Conservation (phyloP, 495 filamentous ascomycete genomes). For the Lentithecium fluviatile region DNA sequence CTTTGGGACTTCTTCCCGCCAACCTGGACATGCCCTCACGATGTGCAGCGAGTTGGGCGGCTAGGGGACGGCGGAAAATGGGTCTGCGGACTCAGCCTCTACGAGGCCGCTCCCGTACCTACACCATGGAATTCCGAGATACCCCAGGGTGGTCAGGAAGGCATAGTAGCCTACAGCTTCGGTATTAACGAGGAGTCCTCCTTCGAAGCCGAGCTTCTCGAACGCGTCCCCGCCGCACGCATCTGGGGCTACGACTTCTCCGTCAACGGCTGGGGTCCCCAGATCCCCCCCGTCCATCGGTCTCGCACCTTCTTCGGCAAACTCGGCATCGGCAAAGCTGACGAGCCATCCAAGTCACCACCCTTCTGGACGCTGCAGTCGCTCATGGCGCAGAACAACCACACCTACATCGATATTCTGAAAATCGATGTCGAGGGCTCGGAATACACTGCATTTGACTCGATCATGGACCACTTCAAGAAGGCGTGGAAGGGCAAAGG, state of each 20-base stretch:
- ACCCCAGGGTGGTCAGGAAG: slow-evolving; percentile 7
- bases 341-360: slow-evolving; percentile 19
- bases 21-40: slow-evolving; percentile 37
- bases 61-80: slow-evolving; percentile 42
- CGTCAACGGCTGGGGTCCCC: slow-evolving; percentile 30
- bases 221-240: slow-evolving; percentile 35
- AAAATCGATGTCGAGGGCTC: slow-evolving; percentile 42
- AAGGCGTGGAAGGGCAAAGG: neutral
- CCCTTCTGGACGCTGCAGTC: slow-evolving; percentile 36
- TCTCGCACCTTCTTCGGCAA: slow-evolving; percentile 21
- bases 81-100: slow-evolving; percentile 40
- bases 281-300: slow-evolving; percentile 26
- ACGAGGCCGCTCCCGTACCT: slow-evolving; percentile 25
- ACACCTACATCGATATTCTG: slow-evolving; percentile 42
- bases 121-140: neutral
- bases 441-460: slow-evolving; percentile 37
- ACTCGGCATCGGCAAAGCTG: slow-evolving; percentile 29
- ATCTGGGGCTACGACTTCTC: slow-evolving; percentile 42
- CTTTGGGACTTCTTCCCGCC: slow-evolving; percentile 43
- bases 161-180: slow-evolving; percentile 38
- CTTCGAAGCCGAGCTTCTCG: slow-evolving; percentile 41
- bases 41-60: slow-evolving; percentile 39
- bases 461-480: slow-evolving; percentile 30
- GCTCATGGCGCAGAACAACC: slow-evolving; percentile 39
- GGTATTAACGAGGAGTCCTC: slow-evolving; percentile 40